Evolutionary conservation across 495 filamentous ascomycete species (phyloP).

Genomic region (Chaetomidium leptoderma): DNA sequence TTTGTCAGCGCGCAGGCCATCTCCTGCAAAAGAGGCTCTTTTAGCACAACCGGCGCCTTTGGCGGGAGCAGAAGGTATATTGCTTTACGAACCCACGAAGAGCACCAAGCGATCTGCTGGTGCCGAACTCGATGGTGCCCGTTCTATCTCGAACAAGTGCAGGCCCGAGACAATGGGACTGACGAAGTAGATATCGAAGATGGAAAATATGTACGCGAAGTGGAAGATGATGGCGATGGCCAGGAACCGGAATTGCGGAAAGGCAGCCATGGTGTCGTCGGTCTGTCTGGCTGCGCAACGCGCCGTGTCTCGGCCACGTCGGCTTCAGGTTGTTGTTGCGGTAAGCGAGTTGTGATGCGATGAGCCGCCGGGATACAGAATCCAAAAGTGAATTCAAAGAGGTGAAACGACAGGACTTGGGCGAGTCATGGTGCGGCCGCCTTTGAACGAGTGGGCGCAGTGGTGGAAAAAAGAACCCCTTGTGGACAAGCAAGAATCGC

Average conservation of each 20-base stretch:
- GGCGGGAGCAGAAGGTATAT: conserved; percentile 12
- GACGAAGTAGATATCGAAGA: conserved; percentile 99
- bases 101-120: conserved; percentile 89
- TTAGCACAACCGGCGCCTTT: conserved; percentile 10
- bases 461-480: neutral
- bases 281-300: conserved; percentile 8
- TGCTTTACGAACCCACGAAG: conserved; percentile 69
- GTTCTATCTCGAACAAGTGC: conserved; percentile 69
- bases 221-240: conserved; percentile 91
- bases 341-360: neutral
- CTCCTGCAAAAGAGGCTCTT: too few species aligned
- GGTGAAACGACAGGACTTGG: neutral
- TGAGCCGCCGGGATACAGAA: neutral
- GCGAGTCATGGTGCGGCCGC: conserved; percentile 19
- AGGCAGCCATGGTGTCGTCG: conserved; percentile 71
- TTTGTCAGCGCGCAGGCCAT: conserved; percentile 96
- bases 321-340: neutral
- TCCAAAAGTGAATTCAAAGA: neutral
- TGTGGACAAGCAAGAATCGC: neutral
- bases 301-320: conserved; percentile 4
- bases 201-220: conserved; percentile 89
- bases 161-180: conserved; percentile 97
- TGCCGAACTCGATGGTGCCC: conserved; percentile 55
- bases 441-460: conserved; percentile 1
- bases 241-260: conserved; percentile 83